phyloP scores from a whole-genome alignment of 2,329 filamentous ascomycete genomes.

The Beauveria medogensis region DNA sequence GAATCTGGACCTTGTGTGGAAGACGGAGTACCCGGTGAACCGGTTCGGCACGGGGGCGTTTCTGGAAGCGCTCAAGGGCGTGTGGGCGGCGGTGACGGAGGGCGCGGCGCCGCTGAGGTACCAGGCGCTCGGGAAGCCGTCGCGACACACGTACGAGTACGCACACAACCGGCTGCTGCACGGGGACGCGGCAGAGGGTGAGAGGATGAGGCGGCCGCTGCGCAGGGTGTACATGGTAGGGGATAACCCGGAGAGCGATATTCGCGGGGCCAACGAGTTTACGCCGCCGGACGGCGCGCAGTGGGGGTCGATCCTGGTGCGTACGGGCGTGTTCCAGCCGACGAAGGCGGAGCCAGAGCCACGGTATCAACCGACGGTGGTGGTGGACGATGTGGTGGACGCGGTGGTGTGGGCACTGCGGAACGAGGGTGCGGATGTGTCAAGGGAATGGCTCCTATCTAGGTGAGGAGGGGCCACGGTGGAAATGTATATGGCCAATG shows the following conservation, averaged over 20 bases:
- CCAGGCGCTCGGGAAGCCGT: conserved; percentile 77
- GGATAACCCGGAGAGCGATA: conserved; percentile 84
- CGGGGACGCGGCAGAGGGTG: conserved; percentile 18
- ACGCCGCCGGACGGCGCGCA: conserved; percentile 56
- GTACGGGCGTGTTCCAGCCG: conserved; percentile 65
- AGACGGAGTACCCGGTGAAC: conserved; percentile 73
- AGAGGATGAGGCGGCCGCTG: conserved; percentile 50
- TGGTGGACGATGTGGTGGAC: conserved; percentile 66
- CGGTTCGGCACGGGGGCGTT: conserved; percentile 90
- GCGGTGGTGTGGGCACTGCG: conserved; percentile 71
- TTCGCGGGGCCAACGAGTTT: conserved; percentile 76
- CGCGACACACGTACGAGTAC: conserved; percentile 68
- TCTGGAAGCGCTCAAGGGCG: conserved; percentile 68
- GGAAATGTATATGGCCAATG: background rate
- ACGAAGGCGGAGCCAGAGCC: conserved; percentile 38
- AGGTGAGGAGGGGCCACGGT: background rate
- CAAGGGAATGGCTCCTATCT: conserved; percentile 22
- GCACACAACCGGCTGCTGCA: conserved; percentile 65
- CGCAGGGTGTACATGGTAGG: conserved; percentile 88
- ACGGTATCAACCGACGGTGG: conserved; percentile 51
- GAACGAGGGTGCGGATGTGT: conserved; percentile 37
- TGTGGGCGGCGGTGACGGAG: conserved; percentile 67
- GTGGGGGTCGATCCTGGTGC: conserved; percentile 71
- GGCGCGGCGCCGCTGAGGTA: conserved; percentile 46
- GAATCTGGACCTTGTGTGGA: conserved; percentile 87